Evolutionary conservation across 2,329 filamentous ascomycete species (phyloP).

Genomic region (Remersonia thermophila): DNA sequence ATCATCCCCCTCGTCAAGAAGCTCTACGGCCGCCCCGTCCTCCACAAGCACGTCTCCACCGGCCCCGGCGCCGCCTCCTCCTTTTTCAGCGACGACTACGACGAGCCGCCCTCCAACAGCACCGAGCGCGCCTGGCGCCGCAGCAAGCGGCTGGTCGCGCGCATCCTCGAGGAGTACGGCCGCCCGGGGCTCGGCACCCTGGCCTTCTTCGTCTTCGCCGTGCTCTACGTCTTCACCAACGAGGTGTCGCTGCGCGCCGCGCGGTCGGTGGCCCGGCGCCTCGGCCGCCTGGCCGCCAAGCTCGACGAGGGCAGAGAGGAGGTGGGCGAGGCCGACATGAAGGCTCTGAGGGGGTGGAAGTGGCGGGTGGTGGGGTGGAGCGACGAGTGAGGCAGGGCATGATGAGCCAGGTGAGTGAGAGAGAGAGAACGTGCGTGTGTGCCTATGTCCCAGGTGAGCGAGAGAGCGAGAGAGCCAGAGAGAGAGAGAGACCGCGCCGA

Average conservation of each 20-base stretch:
- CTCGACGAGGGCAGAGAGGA: conserved; percentile 35
- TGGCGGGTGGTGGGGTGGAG: conserved; percentile 42
- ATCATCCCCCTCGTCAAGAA: conserved; percentile 40
- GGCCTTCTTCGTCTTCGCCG: conserved; percentile 42
- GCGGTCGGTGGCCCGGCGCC: conserved; percentile 36
- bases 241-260: conserved; percentile 45
- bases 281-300: conserved; percentile 35
- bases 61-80: too few species aligned
- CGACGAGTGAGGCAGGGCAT: conserved; percentile 6
- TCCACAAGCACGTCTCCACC: too few species aligned
- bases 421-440: too few species aligned
- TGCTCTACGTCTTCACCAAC: conserved; percentile 46
- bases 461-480: too few species aligned
- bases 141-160: conserved; percentile 36
- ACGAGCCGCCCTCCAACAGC: conserved; percentile 32
- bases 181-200: conserved; percentile 36
- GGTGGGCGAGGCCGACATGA: conserved; percentile 36
- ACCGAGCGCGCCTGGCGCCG: conserved; percentile 46
- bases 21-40: conserved; percentile 34
- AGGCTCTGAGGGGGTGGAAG: conserved; percentile 40
- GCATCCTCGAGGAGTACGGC: conserved; percentile 34
- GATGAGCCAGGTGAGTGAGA: background rate
- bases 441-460: background rate
- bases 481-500: too few species aligned
- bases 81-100: conserved; percentile 19